Conservation (phyloP, 116 monocot species). For the Trichopus zeylanicus region DNA sequence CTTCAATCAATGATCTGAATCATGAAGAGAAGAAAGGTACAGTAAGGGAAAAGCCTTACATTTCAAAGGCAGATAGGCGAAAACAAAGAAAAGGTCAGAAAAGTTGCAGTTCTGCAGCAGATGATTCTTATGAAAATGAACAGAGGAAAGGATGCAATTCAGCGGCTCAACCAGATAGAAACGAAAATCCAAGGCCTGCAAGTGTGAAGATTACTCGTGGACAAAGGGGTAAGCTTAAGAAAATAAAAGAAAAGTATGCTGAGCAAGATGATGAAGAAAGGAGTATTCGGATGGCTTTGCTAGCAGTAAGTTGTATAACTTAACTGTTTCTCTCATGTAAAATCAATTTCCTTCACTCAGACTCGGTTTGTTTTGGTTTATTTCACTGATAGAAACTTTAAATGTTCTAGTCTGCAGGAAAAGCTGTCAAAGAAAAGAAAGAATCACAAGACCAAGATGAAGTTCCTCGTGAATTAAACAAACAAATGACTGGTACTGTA, state of each 20-base stretch:
- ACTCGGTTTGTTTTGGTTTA: neutral
- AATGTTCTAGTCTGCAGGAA: conserved; percentile 77
- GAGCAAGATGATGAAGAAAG: conserved; percentile 99
- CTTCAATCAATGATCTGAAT: conserved; percentile 11
- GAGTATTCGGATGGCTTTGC: conserved; percentile 86
- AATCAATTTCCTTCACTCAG: neutral
- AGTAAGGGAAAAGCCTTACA: conserved; percentile 67
- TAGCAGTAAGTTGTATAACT: conserved; percentile 46
- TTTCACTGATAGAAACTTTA: conserved; percentile 6
- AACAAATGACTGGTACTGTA: conserved; percentile 38
- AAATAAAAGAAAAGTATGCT: conserved; percentile 98
- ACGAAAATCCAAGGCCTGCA: conserved; percentile 23
- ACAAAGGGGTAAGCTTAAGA: conserved; percentile 85
- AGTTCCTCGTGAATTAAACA: conserved; percentile 21
- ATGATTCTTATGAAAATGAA: conserved; percentile 19
- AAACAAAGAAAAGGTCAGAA: conserved; percentile 73
- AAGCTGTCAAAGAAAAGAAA: conserved; percentile 47
- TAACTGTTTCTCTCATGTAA: neutral
- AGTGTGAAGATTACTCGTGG: conserved; percentile 64
- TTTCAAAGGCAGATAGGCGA: conserved; percentile 87
- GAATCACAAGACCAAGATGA: conserved; percentile 29
- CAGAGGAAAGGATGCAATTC: conserved; percentile 18
- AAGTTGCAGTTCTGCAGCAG: conserved; percentile 11
- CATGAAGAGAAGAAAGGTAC: conserved; percentile 28
- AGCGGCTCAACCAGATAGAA: conserved; percentile 19